Evolutionary conservation across 2,329 filamentous ascomycete genomes (phyloP).

Genomic region (Epichloe baconii): DNA sequence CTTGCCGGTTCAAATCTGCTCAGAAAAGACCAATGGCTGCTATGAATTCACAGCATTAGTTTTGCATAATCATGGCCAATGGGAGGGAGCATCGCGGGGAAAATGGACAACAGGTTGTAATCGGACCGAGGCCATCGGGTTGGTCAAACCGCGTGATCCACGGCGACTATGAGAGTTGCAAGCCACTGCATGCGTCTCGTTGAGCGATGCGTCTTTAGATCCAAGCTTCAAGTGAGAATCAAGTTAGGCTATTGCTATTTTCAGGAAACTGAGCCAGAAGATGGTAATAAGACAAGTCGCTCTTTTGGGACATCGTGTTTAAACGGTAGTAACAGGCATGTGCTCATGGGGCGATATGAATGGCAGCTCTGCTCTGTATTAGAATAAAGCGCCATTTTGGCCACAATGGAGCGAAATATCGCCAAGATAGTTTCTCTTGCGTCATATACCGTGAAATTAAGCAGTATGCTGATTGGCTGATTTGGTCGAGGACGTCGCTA

Average conservation of each 20-base stretch:
- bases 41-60: too few species aligned
- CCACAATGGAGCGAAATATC: too few species aligned
- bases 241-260: neutral
- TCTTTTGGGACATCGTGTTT: neutral
- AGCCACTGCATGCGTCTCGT: neutral
- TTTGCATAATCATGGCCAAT: too few species aligned
- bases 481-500: too few species aligned
- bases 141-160: constrained; percentile 1
- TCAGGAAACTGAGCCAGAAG: neutral
- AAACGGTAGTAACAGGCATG: neutral
- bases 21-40: too few species aligned
- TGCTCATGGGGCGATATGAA: too few species aligned
- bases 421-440: too few species aligned
- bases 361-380: too few species aligned
- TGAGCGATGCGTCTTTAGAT: neutral
- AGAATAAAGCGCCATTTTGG: too few species aligned
- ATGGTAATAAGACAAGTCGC: neutral
- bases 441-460: too few species aligned
- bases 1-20: too few species aligned
- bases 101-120: neutral
- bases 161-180: neutral
- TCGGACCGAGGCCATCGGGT: neutral
- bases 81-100: neutral
- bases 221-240: neutral
- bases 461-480: too few species aligned